Percentiles rank a stretch among this genome's conserved stretches.
Evolutionary conservation across 192 early-diverging fungal species (phyloP).

Genomic region (Entomortierella lignicola): DNA sequence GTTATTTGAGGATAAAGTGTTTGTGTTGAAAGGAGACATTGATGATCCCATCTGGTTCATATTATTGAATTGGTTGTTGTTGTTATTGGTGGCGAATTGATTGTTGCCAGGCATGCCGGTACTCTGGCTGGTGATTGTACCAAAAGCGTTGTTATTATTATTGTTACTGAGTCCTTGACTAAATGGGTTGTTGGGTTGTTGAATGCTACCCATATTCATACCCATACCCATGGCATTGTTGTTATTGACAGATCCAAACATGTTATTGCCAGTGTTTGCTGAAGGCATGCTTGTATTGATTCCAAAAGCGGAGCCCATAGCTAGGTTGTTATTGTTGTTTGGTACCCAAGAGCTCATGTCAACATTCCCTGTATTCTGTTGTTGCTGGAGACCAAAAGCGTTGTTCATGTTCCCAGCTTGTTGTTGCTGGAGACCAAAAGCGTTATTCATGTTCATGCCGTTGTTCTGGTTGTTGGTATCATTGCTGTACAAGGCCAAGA

Average conservation of each 20-base stretch:
- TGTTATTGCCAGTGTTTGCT: constrained; percentile 14
- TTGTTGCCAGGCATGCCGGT: constrained; percentile 11
- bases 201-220: constrained; percentile 20
- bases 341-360: constrained; percentile 35
- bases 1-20: constrained; percentile 10
- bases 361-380: constrained; percentile 17
- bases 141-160: constrained; percentile 20
- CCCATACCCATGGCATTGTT: constrained; percentile 25
- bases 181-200: constrained; percentile 11
- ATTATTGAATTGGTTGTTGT: constrained; percentile 29
- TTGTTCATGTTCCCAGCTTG: constrained; percentile 34
- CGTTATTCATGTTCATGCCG: not conserved
- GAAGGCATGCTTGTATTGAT: constrained; percentile 34
- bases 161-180: constrained; percentile 1
- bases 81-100: constrained; percentile 15
- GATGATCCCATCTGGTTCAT: constrained; percentile 14
- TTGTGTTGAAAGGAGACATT: constrained; percentile 14
- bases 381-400: constrained; percentile 35
- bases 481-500: constrained; percentile 36
- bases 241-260: constrained; percentile 21
- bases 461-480: constrained; percentile 17
- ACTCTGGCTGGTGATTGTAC: not conserved
- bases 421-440: constrained; percentile 34
- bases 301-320: constrained; percentile 31
- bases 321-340: constrained; percentile 28